A percentile compares a stretch with the other conserved stretches of the same genome.
Conservation (phyloP, 495 filamentous ascomycete species). For the Ramalina peruviana region DNA sequence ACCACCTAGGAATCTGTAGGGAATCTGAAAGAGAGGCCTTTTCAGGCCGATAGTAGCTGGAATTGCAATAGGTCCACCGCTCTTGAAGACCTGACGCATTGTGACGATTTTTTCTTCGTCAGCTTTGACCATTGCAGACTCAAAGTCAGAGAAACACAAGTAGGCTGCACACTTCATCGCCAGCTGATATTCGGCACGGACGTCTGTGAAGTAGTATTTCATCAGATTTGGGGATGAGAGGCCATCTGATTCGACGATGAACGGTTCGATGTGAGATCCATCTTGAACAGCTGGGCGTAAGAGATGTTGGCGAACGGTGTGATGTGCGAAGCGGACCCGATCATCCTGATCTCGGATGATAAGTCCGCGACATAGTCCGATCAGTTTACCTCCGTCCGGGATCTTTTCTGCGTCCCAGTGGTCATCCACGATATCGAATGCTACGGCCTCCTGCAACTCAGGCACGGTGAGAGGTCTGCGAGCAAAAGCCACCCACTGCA, state of each 20-base stretch:
- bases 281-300: slow-evolving; percentile 2
- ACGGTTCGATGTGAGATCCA: not conserved
- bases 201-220: not conserved
- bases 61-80: slow-evolving; percentile 1
- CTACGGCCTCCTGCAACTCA: slow-evolving; percentile 24
- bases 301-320: slow-evolving; percentile 23
- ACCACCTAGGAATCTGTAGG: not conserved
- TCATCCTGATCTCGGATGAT: slow-evolving; percentile 18
- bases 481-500: slow-evolving; percentile 21
- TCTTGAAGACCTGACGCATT: not conserved
- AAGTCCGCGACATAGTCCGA: slow-evolving; percentile 22
- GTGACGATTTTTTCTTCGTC: not conserved
- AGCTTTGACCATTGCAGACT: not conserved
- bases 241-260: not conserved
- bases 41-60: not conserved
- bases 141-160: slow-evolving; percentile 17
- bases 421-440: slow-evolving; percentile 16
- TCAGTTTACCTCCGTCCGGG: slow-evolving; percentile 14
- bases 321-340: slow-evolving; percentile 23
- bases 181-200: not conserved
- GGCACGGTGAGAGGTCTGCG: slow-evolving; percentile 20
- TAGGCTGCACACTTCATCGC: slow-evolving; percentile 10
- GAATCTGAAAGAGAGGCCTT: not conserved
- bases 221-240: not conserved
- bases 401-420: slow-evolving; percentile 16